Conservation (phyloP, 371 early-diverging fungal genomes). For the Umbelopsis sp. region DNA sequence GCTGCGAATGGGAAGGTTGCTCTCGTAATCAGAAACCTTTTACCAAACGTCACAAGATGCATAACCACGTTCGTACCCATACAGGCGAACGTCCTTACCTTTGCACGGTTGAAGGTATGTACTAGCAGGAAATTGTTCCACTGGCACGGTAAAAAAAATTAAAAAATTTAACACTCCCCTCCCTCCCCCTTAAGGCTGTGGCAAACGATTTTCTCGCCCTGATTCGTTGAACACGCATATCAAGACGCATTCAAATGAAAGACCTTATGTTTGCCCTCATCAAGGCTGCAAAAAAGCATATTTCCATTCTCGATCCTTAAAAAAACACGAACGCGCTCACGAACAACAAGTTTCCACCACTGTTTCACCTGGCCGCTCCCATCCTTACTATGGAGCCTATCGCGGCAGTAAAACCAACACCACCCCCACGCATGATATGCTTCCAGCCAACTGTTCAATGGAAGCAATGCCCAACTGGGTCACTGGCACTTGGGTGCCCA, state of each 20-base stretch:
- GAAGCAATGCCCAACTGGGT: constrained; percentile 15
- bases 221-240: constrained; percentile 85
- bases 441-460: constrained; percentile 9
- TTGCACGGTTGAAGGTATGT: constrained; percentile 33
- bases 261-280: constrained; percentile 68
- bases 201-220: constrained; percentile 79
- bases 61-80: constrained; percentile 88
- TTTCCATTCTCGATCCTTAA: constrained; percentile 79
- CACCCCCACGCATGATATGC: neutral
- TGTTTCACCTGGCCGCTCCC: neutral
- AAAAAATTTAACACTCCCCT: no score
- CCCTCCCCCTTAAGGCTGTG: constrained; percentile 41
- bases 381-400: constrained; percentile 11
- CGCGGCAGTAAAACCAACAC: neutral
- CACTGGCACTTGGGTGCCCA: neutral
- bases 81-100: constrained; percentile 81
- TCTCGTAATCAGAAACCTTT: constrained; percentile 77
- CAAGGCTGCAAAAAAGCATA: constrained; percentile 74
- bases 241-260: constrained; percentile 81
- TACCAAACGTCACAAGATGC: constrained; percentile 89
- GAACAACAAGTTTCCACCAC: constrained; percentile 19
- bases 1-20: constrained; percentile 85
- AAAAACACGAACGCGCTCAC: constrained; percentile 59
- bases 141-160: no score
- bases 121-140: no score